Percentiles rank a stretch among this genome's conserved stretches.
Evolutionary conservation across 2,329 filamentous ascomycete genomes (phyloP).

Genomic region (Calonectria leucothoes): DNA sequence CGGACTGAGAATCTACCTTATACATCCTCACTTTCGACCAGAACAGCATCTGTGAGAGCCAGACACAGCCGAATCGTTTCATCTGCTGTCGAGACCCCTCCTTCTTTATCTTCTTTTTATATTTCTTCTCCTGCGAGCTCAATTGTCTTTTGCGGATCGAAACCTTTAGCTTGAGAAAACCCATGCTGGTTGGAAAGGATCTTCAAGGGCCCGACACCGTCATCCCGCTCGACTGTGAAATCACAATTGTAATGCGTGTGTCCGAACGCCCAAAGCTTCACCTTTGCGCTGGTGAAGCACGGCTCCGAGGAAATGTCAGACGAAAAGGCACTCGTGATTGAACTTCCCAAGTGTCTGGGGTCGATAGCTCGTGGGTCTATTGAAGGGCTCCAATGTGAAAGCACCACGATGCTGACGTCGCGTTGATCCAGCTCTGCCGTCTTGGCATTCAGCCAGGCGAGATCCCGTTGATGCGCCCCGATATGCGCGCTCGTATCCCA

Average conservation of each 20-base stretch:
- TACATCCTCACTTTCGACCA: too few relatives aligned
- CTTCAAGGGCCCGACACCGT: constrained; percentile 40
- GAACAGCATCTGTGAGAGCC: too few relatives aligned
- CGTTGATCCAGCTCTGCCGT: constrained; percentile 42
- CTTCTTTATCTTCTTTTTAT: background rate
- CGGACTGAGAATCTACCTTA: too few relatives aligned
- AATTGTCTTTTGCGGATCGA: constrained; percentile 44
- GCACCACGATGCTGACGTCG: constrained; percentile 47
- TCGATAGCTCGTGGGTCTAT: constrained; percentile 47
- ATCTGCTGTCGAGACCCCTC: background rate
- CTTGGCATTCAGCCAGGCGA: constrained; percentile 56
- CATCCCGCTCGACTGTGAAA: constrained; percentile 33
- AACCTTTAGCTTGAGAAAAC: constrained; percentile 51
- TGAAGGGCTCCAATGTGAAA: constrained; percentile 58
- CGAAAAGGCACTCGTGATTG: constrained; percentile 48
- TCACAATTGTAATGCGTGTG: constrained; percentile 62
- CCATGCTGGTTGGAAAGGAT: constrained; percentile 55
- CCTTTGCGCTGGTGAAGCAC: constrained; percentile 49
- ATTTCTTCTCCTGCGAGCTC: background rate
- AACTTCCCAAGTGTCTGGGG: constrained; percentile 46
- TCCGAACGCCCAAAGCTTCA: constrained; percentile 60
- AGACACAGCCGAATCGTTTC: background rate
- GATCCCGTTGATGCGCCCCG: constrained; percentile 50
- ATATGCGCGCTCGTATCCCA: constrained; percentile 54
- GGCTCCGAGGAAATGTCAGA: constrained; percentile 51